phyloP scores from a whole-genome alignment of 208 protist species.

The Trypanosoma congolense region DNA sequence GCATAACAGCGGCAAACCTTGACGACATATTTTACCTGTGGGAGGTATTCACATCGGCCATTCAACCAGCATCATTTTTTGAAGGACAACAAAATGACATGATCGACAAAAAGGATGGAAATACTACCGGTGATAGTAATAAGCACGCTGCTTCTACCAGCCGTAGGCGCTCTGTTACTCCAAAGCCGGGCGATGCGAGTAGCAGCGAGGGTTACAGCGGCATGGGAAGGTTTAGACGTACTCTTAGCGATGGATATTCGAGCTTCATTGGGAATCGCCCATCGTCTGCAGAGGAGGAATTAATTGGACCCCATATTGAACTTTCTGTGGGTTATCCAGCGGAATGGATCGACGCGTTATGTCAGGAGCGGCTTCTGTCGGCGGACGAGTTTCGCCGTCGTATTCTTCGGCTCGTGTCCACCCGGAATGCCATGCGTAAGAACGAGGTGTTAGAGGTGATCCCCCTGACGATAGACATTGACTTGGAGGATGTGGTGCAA shows the following conservation, averaged over 20 bases:
- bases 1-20: conserved; percentile 60
- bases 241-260: background rate
- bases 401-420: conserved; percentile 52
- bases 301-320: conserved; percentile 48
- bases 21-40: conserved; percentile 84
- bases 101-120: conserved; percentile 6
- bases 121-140: background rate
- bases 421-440: conserved; percentile 56
- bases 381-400: conserved; percentile 62
- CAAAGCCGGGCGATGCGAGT: background rate
- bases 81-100: conserved; percentile 12
- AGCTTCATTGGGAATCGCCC: background rate
- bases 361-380: conserved; percentile 43
- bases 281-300: conserved; percentile 1
- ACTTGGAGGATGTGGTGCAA: conserved; percentile 58
- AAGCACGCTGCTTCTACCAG: background rate
- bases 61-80: conserved; percentile 45
- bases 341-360: conserved; percentile 77
- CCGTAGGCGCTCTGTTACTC: background rate
- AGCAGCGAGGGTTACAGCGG: background rate
- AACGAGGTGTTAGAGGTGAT: conserved; percentile 78
- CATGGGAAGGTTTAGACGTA: background rate
- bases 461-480: conserved; percentile 72
- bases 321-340: conserved; percentile 79
- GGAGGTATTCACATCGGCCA: conserved; percentile 79